These are phyloP conservation scores for Mycena sp. DNA, from an alignment of 1,284 basidiomycete species.

Conservation along the genomic window DNA sequence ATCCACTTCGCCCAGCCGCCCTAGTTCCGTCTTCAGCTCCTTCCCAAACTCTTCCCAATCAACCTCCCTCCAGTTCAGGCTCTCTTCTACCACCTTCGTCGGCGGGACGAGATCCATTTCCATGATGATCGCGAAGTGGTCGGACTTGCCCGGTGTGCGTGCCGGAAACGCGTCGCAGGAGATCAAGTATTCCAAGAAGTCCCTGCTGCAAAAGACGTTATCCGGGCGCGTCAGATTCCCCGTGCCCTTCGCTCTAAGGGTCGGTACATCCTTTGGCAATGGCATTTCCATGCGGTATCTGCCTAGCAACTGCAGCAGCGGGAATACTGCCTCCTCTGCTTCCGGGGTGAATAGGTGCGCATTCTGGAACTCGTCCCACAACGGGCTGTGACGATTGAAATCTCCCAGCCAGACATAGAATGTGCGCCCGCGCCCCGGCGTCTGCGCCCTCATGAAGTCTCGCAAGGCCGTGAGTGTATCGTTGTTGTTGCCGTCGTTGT, in stretches of 20 bases:
- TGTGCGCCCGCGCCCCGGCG: background rate
- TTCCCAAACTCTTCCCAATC: conserved; percentile 8
- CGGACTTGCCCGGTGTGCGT: background rate
- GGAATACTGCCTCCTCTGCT: background rate
- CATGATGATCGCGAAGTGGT: conserved; percentile 21
- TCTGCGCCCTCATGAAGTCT: background rate
- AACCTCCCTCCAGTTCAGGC: background rate
- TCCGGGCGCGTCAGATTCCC: conserved; percentile 44
- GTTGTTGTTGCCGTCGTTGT: conserved; percentile 28
- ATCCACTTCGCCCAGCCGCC: background rate
- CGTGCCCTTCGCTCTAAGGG: conserved; percentile 35
- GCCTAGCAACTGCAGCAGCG: conserved; percentile 33
- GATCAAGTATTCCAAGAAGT: conserved; percentile 28
- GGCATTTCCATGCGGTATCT: conserved; percentile 35
- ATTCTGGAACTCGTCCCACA: conserved; percentile 48
- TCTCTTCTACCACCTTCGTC: background rate
- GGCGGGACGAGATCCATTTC: conserved; percentile 1
- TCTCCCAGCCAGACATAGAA: conserved; percentile 45
- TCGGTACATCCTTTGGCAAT: conserved; percentile 41
- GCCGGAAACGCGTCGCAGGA: conserved; percentile 8
- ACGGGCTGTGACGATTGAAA: conserved; percentile 55
- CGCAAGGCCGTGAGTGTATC: conserved; percentile 10
- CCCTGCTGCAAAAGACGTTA: conserved; percentile 43
- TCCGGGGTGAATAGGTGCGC: conserved; percentile 42
- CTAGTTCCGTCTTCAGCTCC: conserved; percentile 6